phyloP scores from a whole-genome alignment of 2,329 filamentous ascomycete species.

The Chaetomium strumarium region DNA sequence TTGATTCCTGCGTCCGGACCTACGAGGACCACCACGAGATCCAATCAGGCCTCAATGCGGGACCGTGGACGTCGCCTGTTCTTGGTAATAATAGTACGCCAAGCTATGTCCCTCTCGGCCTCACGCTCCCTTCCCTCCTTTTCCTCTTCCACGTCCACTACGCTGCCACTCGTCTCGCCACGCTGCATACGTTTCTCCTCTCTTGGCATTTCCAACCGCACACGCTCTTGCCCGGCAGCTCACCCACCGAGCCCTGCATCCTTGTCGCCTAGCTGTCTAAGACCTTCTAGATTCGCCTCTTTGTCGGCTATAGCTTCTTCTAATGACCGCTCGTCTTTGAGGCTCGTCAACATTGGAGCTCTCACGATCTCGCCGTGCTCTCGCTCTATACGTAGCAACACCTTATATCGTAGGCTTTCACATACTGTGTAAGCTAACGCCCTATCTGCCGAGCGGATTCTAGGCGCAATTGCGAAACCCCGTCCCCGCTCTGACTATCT shows the following conservation, averaged over 20 bases:
- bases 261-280: slow-evolving; percentile 2
- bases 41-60: slow-evolving; percentile 1
- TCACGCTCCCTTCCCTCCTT: neutral
- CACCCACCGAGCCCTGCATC: neutral
- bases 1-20: too few relatives aligned
- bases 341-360: neutral
- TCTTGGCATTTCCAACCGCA: too few relatives aligned
- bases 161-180: too few relatives aligned
- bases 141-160: slow-evolving; percentile 1
- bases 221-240: slow-evolving; percentile 1
- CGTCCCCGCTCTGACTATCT: slow-evolving; percentile 1
- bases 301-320: slow-evolving; percentile 4
- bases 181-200: too few relatives aligned
- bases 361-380: slow-evolving; percentile 4
- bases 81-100: too few relatives aligned
- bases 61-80: neutral
- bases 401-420: slow-evolving; percentile 4
- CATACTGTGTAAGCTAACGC: neutral
- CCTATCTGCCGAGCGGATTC: slow-evolving; percentile 2
- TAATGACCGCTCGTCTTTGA: slow-evolving; percentile 1
- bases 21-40: too few relatives aligned
- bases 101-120: neutral
- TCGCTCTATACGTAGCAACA: slow-evolving; percentile 1
- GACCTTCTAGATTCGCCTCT: slow-evolving; percentile 6
- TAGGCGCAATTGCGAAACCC: slow-evolving; percentile 1